Percentiles rank a stretch among this genome's conserved stretches.
Conservation (phyloP, 1,139 yeast species). For the Suhomyces chickasaworum region DNA sequence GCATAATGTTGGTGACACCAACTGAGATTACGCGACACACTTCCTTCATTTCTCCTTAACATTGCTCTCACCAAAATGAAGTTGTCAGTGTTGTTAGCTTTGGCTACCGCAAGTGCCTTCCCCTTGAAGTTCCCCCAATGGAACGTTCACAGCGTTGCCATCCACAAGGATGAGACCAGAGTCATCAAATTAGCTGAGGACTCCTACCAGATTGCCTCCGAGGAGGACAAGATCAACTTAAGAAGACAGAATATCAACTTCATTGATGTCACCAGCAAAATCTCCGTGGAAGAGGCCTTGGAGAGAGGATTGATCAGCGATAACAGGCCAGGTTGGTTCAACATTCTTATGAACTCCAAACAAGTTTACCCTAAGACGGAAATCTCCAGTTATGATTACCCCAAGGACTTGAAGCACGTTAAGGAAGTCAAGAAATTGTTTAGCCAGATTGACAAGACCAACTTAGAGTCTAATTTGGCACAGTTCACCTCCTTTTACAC, state of each 20-base stretch:
- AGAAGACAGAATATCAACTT: slow-evolving; percentile 59
- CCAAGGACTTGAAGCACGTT: slow-evolving; percentile 42
- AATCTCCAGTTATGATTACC: slow-evolving; percentile 55
- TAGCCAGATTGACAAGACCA: slow-evolving; percentile 42
- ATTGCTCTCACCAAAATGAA: slow-evolving; percentile 4
- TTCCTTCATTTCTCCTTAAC: not conserved
- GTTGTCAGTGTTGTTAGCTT: slow-evolving; percentile 5
- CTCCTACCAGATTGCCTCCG: slow-evolving; percentile 49
- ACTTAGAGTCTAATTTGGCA: slow-evolving; percentile 57
- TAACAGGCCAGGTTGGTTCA: slow-evolving; percentile 10
- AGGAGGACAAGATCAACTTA: slow-evolving; percentile 56
- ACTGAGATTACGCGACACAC: not conserved
- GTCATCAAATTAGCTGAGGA: slow-evolving; percentile 43
- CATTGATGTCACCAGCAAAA: slow-evolving; percentile 66
- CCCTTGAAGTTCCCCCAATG: slow-evolving; percentile 7
- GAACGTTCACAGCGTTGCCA: not conserved
- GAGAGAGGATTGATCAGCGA: slow-evolving; percentile 30
- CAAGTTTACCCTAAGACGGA: slow-evolving; percentile 32
- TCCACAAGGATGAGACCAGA: slow-evolving; percentile 16
- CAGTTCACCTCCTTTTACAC: slow-evolving; percentile 71
- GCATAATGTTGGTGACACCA: not conserved
- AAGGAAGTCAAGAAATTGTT: slow-evolving; percentile 45
- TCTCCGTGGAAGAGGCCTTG: slow-evolving; percentile 39
- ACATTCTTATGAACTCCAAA: slow-evolving; percentile 31
- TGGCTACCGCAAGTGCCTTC: slow-evolving; percentile 8